These are phyloP conservation scores for Aureobasidium sp. DNA, from an alignment of 2,329 filamentous ascomycete species.

Conservation along the genomic window DNA sequence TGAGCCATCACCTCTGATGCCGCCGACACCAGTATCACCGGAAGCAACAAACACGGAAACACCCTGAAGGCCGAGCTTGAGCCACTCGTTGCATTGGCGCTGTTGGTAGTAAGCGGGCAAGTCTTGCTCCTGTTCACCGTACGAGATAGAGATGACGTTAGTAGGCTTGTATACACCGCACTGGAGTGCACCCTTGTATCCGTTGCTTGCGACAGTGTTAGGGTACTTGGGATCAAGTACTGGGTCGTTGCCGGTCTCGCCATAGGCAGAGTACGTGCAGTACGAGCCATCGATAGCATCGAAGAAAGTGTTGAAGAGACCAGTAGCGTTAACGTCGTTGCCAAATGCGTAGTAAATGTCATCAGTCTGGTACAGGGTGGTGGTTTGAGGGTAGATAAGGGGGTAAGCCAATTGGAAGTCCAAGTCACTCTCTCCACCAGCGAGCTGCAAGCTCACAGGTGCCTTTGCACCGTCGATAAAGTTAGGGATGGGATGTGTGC, in stretches of 20 bases:
- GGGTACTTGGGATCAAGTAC: conserved; percentile 45
- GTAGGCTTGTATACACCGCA: conserved; percentile 43
- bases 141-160: conserved; percentile 52
- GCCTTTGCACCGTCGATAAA: conserved; percentile 19
- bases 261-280: conserved; percentile 39
- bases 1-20: conserved; percentile 22
- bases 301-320: conserved; percentile 39
- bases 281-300: conserved; percentile 47
- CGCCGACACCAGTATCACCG: conserved; percentile 35
- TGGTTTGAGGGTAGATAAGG: conserved; percentile 43
- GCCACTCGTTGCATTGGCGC: conserved; percentile 34
- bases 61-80: conserved; percentile 44
- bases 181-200: conserved; percentile 27
- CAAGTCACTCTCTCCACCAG: conserved; percentile 36
- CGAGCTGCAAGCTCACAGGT: conserved; percentile 18
- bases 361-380: conserved; percentile 42
- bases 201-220: conserved; percentile 17
- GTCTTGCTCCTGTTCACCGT: conserved; percentile 47
- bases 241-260: conserved; percentile 40
- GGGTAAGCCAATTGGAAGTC: conserved; percentile 44
- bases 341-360: conserved; percentile 22
- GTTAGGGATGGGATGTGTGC: conserved; percentile 23
- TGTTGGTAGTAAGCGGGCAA: conserved; percentile 48
- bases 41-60: conserved; percentile 41
- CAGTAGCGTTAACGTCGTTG: conserved; percentile 32